Percentiles rank a stretch among this genome's conserved stretches.
phyloP scores from a whole-genome alignment of 306 rosid species.

The Sechiopsis laciniata region DNA sequence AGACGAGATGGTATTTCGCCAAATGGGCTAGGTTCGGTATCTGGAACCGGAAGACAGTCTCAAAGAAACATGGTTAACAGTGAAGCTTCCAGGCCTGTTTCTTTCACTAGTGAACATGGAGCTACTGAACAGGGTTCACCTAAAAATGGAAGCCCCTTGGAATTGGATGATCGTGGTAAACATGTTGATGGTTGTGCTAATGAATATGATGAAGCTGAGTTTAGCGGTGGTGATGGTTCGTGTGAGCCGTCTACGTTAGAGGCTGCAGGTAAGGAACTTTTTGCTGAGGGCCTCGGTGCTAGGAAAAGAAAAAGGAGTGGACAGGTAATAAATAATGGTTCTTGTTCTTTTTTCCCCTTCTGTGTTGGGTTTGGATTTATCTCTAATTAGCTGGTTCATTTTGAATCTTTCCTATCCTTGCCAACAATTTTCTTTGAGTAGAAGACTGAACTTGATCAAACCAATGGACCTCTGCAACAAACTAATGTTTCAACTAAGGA shows the following conservation, averaged over 20 bases:
- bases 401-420: background rate
- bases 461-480: constrained; percentile 40
- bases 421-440: constrained; percentile 30
- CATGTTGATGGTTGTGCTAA: constrained; percentile 38
- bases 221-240: constrained; percentile 40
- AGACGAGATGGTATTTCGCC: constrained; percentile 42
- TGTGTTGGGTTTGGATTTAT: background rate
- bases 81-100: constrained; percentile 48
- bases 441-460: constrained; percentile 56
- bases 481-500: constrained; percentile 46
- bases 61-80: constrained; percentile 36
- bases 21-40: constrained; percentile 34
- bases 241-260: constrained; percentile 55
- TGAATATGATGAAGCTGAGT: constrained; percentile 70
- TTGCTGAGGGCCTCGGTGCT: constrained; percentile 39
- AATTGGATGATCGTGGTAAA: constrained; percentile 62
- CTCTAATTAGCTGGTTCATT: constrained; percentile 4
- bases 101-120: constrained; percentile 39
- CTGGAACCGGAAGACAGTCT: constrained; percentile 33
- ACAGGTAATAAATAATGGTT: constrained; percentile 41
- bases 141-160: constrained; percentile 38
- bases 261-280: constrained; percentile 48
- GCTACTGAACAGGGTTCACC: constrained; percentile 44
- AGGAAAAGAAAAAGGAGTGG: constrained; percentile 79
- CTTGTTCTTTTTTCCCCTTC: background rate